These are phyloP conservation scores for Carex scoparia DNA, from an alignment of 176 grass and related monocot species.

Conservation along the genomic window DNA sequence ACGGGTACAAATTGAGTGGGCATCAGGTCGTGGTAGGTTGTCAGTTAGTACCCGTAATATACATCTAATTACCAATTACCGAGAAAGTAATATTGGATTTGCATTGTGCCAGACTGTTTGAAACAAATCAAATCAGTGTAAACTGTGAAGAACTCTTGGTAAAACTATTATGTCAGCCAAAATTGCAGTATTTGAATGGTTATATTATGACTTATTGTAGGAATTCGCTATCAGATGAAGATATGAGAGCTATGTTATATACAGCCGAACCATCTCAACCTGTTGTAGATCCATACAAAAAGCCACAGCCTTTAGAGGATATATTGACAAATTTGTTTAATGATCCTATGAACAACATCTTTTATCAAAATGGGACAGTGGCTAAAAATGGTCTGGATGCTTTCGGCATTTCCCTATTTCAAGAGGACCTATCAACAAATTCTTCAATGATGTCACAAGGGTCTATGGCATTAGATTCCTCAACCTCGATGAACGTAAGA, in stretches of 20 bases:
- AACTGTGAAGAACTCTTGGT: not conserved
- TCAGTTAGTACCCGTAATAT: not conserved
- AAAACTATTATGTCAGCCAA: not conserved
- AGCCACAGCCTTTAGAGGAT: not conserved
- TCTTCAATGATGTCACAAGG: slow-evolving; percentile 25
- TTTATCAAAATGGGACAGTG: not conserved
- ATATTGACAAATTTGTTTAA: slow-evolving; percentile 15
- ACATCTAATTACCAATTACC: not conserved
- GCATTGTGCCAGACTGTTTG: not conserved
- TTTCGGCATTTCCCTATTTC: not conserved
- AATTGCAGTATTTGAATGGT: not conserved
- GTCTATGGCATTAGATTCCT: not conserved
- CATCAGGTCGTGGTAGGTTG: not conserved
- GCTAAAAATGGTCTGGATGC: slow-evolving; percentile 2
- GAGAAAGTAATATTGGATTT: not conserved
- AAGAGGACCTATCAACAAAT: slow-evolving; percentile 14
- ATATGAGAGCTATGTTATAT: slow-evolving; percentile 4
- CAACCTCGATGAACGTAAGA: not conserved
- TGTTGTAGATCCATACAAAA: not conserved
- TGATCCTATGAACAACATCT: slow-evolving; percentile 15
- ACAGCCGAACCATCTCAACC: slow-evolving; percentile 8
- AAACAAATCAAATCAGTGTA: not conserved
- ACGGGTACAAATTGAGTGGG: not conserved
- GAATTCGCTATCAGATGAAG: slow-evolving; percentile 25
- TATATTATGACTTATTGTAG: not conserved